phyloP scores from a whole-genome alignment of 371 early-diverging fungal species.

The Syncephalastrum sp. region DNA sequence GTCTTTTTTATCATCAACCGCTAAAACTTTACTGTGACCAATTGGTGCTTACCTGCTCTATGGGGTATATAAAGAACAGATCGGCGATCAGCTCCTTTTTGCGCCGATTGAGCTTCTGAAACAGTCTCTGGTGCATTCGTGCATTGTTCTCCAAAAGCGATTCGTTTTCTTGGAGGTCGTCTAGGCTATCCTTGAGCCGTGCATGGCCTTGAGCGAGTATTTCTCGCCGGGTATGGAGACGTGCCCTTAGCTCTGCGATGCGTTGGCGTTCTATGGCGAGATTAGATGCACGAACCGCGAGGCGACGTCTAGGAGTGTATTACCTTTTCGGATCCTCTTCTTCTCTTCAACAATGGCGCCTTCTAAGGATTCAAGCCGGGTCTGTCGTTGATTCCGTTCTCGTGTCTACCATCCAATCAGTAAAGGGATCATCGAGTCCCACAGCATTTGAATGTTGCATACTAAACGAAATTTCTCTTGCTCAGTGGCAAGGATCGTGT shows the following conservation, averaged over 20 bases:
- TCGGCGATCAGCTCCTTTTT: slow-evolving; percentile 60
- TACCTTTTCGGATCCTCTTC: slow-evolving; percentile 18
- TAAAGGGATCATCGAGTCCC: not conserved
- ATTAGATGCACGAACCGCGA: not conserved
- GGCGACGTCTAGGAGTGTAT: not conserved
- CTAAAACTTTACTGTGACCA: not conserved
- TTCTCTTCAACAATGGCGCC: slow-evolving; percentile 11
- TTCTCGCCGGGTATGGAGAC: slow-evolving; percentile 21
- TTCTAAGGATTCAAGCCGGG: slow-evolving; percentile 29
- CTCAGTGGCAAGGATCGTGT: slow-evolving; percentile 35
- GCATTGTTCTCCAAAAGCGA: slow-evolving; percentile 42
- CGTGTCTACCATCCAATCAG: slow-evolving; percentile 21
- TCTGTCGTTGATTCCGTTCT: slow-evolving; percentile 35
- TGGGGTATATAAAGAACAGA: slow-evolving; percentile 64
- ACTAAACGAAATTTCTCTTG: slow-evolving; percentile 43
- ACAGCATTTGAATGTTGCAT: slow-evolving; percentile 13
- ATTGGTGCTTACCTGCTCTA: slow-evolving; percentile 51
- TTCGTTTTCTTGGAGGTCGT: slow-evolving; percentile 48
- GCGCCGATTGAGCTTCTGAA: slow-evolving; percentile 42
- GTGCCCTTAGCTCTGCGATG: slow-evolving; percentile 18
- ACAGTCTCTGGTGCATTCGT: slow-evolving; percentile 41
- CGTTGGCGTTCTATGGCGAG: slow-evolving; percentile 23
- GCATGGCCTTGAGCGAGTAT: slow-evolving; percentile 23
- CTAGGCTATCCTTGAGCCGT: slow-evolving; percentile 30
- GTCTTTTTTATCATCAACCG: slow-evolving; percentile 40